These are phyloP conservation scores for Leishmania lainsoni DNA, from an alignment of 208 protist genomes.

Conservation along the genomic window DNA sequence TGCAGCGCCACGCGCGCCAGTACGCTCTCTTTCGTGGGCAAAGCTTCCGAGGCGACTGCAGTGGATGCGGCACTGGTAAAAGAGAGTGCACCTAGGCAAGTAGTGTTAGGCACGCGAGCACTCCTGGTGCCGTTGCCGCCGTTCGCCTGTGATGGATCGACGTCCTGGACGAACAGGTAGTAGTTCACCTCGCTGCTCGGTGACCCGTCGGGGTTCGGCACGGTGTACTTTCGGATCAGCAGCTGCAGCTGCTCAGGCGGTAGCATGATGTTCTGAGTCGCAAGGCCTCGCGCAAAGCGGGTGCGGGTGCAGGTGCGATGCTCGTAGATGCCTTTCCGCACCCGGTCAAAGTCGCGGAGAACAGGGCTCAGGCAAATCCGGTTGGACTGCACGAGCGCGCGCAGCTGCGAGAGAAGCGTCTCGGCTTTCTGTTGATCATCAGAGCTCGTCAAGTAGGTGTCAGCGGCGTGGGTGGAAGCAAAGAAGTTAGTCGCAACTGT, in stretches of 20 bases:
- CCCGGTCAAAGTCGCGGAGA: slow-evolving; percentile 90
- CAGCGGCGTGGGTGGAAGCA: slow-evolving; percentile 44
- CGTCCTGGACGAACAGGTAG: slow-evolving; percentile 86
- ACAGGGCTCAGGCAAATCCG: slow-evolving; percentile 84
- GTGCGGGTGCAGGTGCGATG: slow-evolving; percentile 83
- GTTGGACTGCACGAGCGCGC: slow-evolving; percentile 55
- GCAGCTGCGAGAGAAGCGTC: slow-evolving; percentile 60
- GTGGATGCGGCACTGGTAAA: not conserved
- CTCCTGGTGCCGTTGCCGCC: not conserved
- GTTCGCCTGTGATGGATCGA: slow-evolving; percentile 58
- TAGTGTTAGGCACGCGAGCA: not conserved
- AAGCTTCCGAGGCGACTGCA: not conserved
- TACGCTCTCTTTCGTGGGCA: slow-evolving; percentile 31
- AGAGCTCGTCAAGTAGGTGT: slow-evolving; percentile 44
- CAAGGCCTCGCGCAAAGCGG: slow-evolving; percentile 81
- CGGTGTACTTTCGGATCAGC: slow-evolving; percentile 79
- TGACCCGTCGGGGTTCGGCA: slow-evolving; percentile 61
- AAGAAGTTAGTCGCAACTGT: slow-evolving; percentile 59
- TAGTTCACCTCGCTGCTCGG: slow-evolving; percentile 87
- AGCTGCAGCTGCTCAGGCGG: slow-evolving; percentile 70
- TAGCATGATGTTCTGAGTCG: slow-evolving; percentile 86
- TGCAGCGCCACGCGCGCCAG: slow-evolving; percentile 62
- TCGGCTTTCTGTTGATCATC: slow-evolving; percentile 37
- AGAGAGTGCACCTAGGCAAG: not conserved
- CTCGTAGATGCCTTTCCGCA: slow-evolving; percentile 80